A percentile compares a stretch with the other conserved stretches of the same genome.
Evolutionary conservation across 2,329 filamentous ascomycete genomes (phyloP).

Genomic region (Myriosclerotinia scirpicola): DNA sequence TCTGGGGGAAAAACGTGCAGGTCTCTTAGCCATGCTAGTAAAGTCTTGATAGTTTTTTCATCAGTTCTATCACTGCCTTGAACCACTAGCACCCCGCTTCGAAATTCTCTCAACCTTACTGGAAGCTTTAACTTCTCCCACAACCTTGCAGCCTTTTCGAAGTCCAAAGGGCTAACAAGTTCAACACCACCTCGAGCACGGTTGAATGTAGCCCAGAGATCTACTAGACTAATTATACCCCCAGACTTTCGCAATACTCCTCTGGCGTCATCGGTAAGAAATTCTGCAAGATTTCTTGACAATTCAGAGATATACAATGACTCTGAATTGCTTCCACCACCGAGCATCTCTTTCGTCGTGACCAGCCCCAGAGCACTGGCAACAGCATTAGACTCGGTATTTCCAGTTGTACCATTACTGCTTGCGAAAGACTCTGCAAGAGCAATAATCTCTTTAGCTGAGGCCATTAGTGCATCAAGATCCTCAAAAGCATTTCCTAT

Average conservation of each 20-base stretch:
- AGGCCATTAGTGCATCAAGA: constrained; percentile 93
- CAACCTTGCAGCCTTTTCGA: constrained; percentile 81
- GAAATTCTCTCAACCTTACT: constrained; percentile 83
- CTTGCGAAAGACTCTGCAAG: constrained; percentile 84
- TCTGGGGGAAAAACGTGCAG: constrained; percentile 66
- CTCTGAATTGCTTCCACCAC: constrained; percentile 70
- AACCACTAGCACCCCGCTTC: constrained; percentile 90
- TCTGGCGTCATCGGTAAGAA: constrained; percentile 79
- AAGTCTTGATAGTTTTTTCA: constrained; percentile 77
- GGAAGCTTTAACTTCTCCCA: constrained; percentile 89
- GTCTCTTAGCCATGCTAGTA: constrained; percentile 76
- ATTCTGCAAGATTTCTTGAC: constrained; percentile 81
- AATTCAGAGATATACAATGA: constrained; percentile 88
- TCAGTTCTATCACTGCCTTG: constrained; percentile 87
- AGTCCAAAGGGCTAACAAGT: constrained; percentile 86
- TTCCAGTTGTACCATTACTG: constrained; percentile 54
- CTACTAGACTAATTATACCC: constrained; percentile 85
- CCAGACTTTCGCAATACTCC: constrained; percentile 77
- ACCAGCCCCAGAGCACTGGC: constrained; percentile 81
- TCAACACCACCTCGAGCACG: constrained; percentile 90
- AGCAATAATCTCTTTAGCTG: constrained; percentile 92
- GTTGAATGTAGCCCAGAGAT: constrained; percentile 95
- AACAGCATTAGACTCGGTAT: constrained; percentile 69
- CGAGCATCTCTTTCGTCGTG: constrained; percentile 94
- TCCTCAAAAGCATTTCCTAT: constrained; percentile 96